Conservation (phyloP, 306 rosid genomes). For the Gastrolobium bilobum region DNA sequence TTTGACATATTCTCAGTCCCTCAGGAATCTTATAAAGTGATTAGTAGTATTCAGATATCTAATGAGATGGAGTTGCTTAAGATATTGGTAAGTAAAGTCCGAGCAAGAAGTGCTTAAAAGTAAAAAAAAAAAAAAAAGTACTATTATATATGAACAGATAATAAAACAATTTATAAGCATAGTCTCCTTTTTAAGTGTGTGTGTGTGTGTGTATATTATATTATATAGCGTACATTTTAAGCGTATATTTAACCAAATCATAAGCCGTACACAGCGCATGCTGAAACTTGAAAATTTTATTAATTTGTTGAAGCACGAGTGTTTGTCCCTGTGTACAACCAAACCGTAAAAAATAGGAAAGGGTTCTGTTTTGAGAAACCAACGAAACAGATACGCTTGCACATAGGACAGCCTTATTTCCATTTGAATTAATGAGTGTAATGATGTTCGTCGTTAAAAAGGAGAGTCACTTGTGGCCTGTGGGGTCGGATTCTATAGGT, state of each 20-base stretch:
- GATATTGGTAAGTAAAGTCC: background rate
- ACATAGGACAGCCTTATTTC: constrained; percentile 30
- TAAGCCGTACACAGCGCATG: constrained; percentile 31
- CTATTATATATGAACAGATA: background rate
- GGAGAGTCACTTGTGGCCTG: background rate
- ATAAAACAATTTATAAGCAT: background rate
- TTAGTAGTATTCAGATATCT: constrained; percentile 4
- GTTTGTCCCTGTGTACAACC: constrained; percentile 2
- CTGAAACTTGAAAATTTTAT: constrained; percentile 24
- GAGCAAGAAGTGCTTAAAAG: background rate
- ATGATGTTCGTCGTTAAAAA: background rate
- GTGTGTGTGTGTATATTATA: too few species aligned
- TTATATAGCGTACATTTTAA: background rate
- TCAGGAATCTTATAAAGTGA: constrained; percentile 43
- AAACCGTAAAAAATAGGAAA: background rate
- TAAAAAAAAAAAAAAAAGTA: background rate
- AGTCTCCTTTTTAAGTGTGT: background rate
- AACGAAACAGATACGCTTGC: constrained; percentile 10
- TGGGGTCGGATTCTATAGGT: constrained; percentile 51
- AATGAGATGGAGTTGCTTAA: constrained; percentile 3
- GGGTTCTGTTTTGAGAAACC: constrained; percentile 20
- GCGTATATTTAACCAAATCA: background rate
- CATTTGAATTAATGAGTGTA: constrained; percentile 22
- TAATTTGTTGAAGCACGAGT: background rate
- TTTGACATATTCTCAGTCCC: constrained; percentile 28